Percentiles rank a stretch among this genome's conserved stretches.
Conservation (phyloP, 805 yeast species). For the Pichia rugopelliculosa region DNA sequence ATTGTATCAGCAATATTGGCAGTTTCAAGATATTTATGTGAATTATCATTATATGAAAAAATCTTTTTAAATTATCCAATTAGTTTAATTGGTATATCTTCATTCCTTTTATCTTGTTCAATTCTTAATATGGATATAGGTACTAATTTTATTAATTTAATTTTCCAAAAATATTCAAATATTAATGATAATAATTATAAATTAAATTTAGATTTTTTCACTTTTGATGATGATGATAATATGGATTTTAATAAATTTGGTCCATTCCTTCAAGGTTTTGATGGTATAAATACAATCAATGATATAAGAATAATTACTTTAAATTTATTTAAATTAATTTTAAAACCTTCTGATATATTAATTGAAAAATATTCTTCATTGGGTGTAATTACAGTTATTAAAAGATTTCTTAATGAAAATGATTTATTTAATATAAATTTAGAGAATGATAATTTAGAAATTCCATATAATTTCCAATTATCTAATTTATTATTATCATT, state of each 20-base stretch:
- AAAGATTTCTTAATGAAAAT: conserved; percentile 25
- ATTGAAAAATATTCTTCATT: conserved; percentile 42
- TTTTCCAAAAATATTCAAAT: conserved; percentile 12
- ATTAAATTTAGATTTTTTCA: background rate
- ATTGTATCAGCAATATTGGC: conserved; percentile 48
- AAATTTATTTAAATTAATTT: conserved; percentile 36
- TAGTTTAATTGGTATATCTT: conserved; percentile 40
- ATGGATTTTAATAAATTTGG: conserved; percentile 37
- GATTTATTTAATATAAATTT: conserved; percentile 15
- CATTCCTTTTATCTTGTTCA: conserved; percentile 48
- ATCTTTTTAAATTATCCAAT: conserved; percentile 37
- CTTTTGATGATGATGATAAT: background rate
- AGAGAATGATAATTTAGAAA: conserved; percentile 4
- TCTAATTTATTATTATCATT: conserved; percentile 14
- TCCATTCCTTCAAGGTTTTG: conserved; percentile 43
- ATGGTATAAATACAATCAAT: conserved; percentile 32
- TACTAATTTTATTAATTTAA: conserved; percentile 26
- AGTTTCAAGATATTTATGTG: conserved; percentile 47
- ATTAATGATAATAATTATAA: conserved; percentile 6
- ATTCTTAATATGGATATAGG: conserved; percentile 44
- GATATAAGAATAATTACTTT: conserved; percentile 36
- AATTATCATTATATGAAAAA: conserved; percentile 44
- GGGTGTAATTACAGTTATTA: conserved; percentile 46
- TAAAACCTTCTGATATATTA: conserved; percentile 44
- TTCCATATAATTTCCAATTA: conserved; percentile 11